Evolutionary conservation across 2,329 filamentous ascomycete genomes (phyloP), one percentile per base, ranked within the genome.

Genomic region (Colletotrichum orbiculare): DNA sequence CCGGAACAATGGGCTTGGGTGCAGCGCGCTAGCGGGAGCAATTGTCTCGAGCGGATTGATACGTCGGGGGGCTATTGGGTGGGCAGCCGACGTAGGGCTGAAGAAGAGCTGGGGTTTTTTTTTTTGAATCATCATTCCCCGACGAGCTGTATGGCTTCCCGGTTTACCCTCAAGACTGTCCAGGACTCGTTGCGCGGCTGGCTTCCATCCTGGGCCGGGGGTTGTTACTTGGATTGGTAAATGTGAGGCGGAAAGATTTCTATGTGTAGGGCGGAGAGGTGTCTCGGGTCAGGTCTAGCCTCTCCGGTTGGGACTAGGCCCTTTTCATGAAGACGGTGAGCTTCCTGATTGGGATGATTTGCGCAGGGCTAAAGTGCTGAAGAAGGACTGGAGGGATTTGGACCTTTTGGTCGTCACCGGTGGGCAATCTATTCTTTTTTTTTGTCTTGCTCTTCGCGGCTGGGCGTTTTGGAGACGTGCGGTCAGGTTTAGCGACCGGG

Each of bases 11-110:
- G 43, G 13, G 41, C 50, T 39, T 8, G 25, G 11, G 38, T 53
- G 63, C 63, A 64, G 59, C 25, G 45, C 53, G 43, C 63, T 64
- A 64, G 63, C 60, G 47, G 38, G 45, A 54, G 55, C 13, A 49
- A 49, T 47, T 53, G 35, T 63, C 54, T 58, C 35, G 54, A 34
- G 4, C 15, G 4, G 38, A 54, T 39, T 11, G 43, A 17, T 8
- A n/a, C 15, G 43, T 15, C 33, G 33, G 13, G 6, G 35, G 10
- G 50, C 45, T 46, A 65, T 15, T 56, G 62, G 58, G 46, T 34
- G 38, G 41, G n/a, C 39, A 54, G 57, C 47, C 42, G 43, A 62
- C 53, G 47, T 53, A 54, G 42, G 53, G 63, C 63, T 66, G 63
- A 64, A 49, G 43, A 13, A 50, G 50, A 25, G 25, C 25, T 25